Evolutionary conservation across 2,329 filamentous ascomycete species (phyloP).

Genomic region (Leptoxyphium fumago): DNA sequence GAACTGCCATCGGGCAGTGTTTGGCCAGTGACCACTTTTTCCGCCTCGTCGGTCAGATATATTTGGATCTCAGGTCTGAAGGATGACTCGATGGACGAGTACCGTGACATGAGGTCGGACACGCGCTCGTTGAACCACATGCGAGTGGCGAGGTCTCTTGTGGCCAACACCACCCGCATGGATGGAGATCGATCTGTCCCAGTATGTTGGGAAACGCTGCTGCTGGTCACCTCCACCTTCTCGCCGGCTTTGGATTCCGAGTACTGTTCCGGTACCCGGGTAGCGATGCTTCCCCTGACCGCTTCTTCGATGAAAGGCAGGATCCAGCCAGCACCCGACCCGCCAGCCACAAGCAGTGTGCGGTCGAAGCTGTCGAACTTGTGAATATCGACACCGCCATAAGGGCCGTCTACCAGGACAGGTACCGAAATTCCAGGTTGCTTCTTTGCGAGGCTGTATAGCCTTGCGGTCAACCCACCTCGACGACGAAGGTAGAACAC

Average conservation of each 20-base stretch:
- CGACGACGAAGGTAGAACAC: conserved; percentile 40
- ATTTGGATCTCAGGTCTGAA: conserved; percentile 12
- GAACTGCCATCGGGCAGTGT: conserved; percentile 11
- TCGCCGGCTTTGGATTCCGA: neutral
- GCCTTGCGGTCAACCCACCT: conserved; percentile 34
- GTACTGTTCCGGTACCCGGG: conserved; percentile 1
- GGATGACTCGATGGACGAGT: conserved; percentile 5
- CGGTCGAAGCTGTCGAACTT: conserved; percentile 28
- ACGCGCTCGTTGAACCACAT: conserved; percentile 24
- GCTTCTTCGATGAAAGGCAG: conserved; percentile 33
- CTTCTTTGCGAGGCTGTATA: conserved; percentile 26
- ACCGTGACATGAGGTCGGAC: conserved; percentile 14
- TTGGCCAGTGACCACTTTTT: neutral
- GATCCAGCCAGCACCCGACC: conserved; percentile 41
- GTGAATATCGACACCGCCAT: conserved; percentile 34
- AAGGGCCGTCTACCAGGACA: conserved; percentile 44
- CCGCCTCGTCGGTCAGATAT: conserved; percentile 15
- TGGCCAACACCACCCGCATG: conserved; percentile 22
- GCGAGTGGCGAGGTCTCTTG: conserved; percentile 20
- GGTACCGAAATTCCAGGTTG: conserved; percentile 24
- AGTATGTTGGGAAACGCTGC: no score
- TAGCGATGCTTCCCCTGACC: conserved; percentile 3
- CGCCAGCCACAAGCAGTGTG: conserved; percentile 38
- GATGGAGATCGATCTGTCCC: conserved; percentile 3
- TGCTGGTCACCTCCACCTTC: no score